phyloP scores from a whole-genome alignment of 148 eudicot genomes.

The Spergularia bocconei region DNA sequence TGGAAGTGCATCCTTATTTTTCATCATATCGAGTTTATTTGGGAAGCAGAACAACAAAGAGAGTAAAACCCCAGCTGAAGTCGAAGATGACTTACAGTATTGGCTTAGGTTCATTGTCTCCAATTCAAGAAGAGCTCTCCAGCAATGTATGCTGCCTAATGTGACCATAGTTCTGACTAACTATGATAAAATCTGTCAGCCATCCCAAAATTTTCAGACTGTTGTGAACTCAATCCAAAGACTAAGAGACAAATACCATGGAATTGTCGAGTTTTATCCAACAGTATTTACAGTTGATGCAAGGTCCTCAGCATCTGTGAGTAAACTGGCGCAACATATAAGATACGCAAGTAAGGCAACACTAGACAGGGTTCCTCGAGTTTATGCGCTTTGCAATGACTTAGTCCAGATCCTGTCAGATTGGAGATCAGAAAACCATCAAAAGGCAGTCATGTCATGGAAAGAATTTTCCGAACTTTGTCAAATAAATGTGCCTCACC shows the following conservation, averaged over 20 bases:
- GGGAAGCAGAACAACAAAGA: slow-evolving; percentile 69
- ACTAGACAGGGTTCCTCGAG: slow-evolving; percentile 75
- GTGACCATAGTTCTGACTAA: slow-evolving; percentile 78
- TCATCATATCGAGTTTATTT: slow-evolving; percentile 59
- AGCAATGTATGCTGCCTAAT: slow-evolving; percentile 84
- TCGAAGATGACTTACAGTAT: slow-evolving; percentile 84
- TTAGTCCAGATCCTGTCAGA: slow-evolving; percentile 56
- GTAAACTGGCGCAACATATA: slow-evolving; percentile 73
- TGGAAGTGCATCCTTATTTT: slow-evolving; percentile 78
- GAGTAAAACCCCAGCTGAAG: slow-evolving; percentile 56
- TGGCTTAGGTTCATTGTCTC: slow-evolving; percentile 93
- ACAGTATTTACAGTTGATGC: slow-evolving; percentile 91
- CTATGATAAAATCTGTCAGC: slow-evolving; percentile 62
- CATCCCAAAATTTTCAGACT: slow-evolving; percentile 50
- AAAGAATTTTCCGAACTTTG: slow-evolving; percentile 74
- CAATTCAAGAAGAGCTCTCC: slow-evolving; percentile 75
- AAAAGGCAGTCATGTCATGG: slow-evolving; percentile 82
- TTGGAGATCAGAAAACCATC: slow-evolving; percentile 65
- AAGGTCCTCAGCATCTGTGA: slow-evolving; percentile 75
- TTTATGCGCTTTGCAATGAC: slow-evolving; percentile 78
- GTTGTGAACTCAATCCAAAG: slow-evolving; percentile 53
- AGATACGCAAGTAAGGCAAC: slow-evolving; percentile 55
- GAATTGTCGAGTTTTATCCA: slow-evolving; percentile 66
- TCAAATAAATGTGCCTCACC: slow-evolving; percentile 64
- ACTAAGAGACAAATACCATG: slow-evolving; percentile 62